Conservation (phyloP, 495 filamentous ascomycete genomes). For the Hypoxylon fragiforme region DNA sequence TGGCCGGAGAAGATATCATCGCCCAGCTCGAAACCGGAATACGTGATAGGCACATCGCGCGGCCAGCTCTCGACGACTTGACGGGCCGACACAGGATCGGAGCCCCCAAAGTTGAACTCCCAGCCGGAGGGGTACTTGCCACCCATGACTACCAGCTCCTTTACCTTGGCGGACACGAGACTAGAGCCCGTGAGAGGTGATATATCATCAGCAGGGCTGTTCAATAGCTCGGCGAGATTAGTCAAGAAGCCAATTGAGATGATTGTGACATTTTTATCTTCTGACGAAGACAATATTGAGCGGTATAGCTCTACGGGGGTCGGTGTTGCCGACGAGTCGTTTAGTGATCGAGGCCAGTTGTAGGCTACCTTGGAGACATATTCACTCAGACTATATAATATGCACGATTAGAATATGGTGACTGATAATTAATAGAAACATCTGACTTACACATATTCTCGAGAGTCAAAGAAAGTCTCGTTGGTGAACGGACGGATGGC, state of each 20-base stretch:
- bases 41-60: conserved; percentile 32
- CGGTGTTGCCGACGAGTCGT: conserved; percentile 43
- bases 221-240: conserved; percentile 47
- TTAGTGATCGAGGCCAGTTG: conserved; percentile 42
- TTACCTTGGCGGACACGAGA: conserved; percentile 46
- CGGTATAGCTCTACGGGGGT: conserved; percentile 50
- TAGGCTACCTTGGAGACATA: conserved; percentile 46
- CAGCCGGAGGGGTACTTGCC: conserved; percentile 48
- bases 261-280: conserved; percentile 47
- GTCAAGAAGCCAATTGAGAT: conserved; percentile 49
- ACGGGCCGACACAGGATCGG: conserved; percentile 36
- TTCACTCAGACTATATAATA: conserved; percentile 19
- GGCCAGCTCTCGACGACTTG: conserved; percentile 50
- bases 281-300: conserved; percentile 38
- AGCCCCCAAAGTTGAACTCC: conserved; percentile 50
- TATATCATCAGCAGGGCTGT: conserved; percentile 41
- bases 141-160: conserved; percentile 53
- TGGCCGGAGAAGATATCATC: conserved; percentile 41
- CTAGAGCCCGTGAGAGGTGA: conserved; percentile 40
- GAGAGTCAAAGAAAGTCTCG: conserved; percentile 47
- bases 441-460: conserved; percentile 38
- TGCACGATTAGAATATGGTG: not conserved
- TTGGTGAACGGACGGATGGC: conserved; percentile 43
- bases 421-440: conserved; percentile 4
- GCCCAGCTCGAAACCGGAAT: conserved; percentile 45